Evolutionary conservation across 495 filamentous ascomycete species (phyloP).

Genomic region (Tuber calosporum): DNA sequence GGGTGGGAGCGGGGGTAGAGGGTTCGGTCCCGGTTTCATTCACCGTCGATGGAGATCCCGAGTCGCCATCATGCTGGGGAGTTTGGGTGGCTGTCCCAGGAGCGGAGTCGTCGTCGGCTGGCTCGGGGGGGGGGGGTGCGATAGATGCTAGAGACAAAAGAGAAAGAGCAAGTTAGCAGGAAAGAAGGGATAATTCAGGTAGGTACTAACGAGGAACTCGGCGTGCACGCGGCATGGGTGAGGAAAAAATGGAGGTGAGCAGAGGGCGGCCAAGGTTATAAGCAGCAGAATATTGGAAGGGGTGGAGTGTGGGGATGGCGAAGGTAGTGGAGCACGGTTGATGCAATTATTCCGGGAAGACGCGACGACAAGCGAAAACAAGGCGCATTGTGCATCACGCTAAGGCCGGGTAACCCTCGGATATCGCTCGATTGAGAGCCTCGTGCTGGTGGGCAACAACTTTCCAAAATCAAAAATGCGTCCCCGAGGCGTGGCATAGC

Average conservation of each 20-base stretch:
- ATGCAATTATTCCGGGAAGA: not conserved
- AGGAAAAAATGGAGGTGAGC: not conserved
- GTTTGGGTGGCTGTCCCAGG: slow-evolving; percentile 41
- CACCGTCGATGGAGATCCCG: slow-evolving; percentile 24
- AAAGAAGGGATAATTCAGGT: not conserved
- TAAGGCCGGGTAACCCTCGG: not conserved
- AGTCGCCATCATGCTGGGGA: slow-evolving; percentile 27
- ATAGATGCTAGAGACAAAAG: slow-evolving; percentile 17
- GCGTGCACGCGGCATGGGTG: slow-evolving; percentile 29
- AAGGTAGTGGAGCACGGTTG: not conserved
- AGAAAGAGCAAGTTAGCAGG: not conserved
- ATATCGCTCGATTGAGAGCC: not conserved
- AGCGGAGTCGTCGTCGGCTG: slow-evolving; percentile 45
- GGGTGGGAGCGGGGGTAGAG: slow-evolving; percentile 22
- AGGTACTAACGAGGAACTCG: slow-evolving; percentile 22
- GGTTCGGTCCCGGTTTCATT: slow-evolving; percentile 32
- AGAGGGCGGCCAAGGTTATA: not conserved
- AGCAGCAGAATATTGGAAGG: not conserved
- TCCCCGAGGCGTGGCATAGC: no score
- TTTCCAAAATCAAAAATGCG: not conserved
- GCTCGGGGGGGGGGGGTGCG: slow-evolving; percentile 45
- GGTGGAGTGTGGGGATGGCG: not conserved
- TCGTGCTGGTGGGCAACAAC: not conserved
- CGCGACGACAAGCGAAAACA: not conserved
- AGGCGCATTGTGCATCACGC: not conserved